Base-by-base conservation (phyloP, 2,329 filamentous ascomycete genomes). In the Colletotrichum melonis region DNA sequence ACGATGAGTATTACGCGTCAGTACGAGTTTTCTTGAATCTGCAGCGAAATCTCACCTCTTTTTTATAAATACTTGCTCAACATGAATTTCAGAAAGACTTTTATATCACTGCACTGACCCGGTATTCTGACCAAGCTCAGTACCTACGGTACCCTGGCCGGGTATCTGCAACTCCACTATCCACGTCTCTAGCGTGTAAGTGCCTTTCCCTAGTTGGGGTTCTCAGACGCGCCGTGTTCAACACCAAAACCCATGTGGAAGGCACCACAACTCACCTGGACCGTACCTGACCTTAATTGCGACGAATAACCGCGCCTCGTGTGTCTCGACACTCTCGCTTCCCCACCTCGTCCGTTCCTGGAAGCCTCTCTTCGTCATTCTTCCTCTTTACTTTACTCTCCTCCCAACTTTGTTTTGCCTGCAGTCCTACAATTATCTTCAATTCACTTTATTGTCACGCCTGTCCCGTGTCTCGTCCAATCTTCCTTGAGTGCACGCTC, bases 311-410 rank as follows among this genome's bases (percentile, higher is more conserved):
- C 70, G 67, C 67, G 67, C 60, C 55, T 73, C 70, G 70, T 73
- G 70, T 73, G 70, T 73, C 67, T 70, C 62, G 67, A 70, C 70
- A 26, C 56, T 73, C 55, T 35, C 59, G 19, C 56, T 70, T 70
- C 70, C 67, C 70, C 70, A 73, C 70, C 70, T 65, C 35, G 67
- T 35, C 58, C 67, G 70, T 70, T 73, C 70, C 70, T 70, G 28
- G 57, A 49, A 70, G 55, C 35, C 42, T 54, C 66, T 32, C 67
- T 63, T 57, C 60, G 52, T 58, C 67, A 57, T 64, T 64, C 42
- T 69, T 38, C 30, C 65, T 69, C 58, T 63, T 32, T 72, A 49
- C 32, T 38, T 38, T 54, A 14, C 24, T 38, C 24, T 57, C n/a
- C 42, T 60, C 19, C 19, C 63, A 46, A 38, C 32, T 60, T 42